phyloP scores from a whole-genome alignment of 768 basidiomycete genomes.

The Rhizopogon vinicolor region DNA sequence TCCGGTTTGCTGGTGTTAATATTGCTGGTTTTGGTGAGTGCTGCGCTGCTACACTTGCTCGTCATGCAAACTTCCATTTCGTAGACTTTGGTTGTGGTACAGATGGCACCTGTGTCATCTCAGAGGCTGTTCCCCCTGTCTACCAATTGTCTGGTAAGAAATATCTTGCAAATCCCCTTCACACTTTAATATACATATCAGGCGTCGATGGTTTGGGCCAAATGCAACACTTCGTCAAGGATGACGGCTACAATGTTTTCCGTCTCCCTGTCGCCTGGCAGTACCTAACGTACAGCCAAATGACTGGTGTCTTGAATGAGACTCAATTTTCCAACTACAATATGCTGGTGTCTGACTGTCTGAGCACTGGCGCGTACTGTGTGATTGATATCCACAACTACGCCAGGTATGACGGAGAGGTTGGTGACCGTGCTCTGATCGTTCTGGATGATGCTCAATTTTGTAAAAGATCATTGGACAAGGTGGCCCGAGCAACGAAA shows the following conservation, averaged over 20 bases:
- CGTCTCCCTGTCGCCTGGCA: slow-evolving; percentile 63
- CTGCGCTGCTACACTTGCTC: neutral
- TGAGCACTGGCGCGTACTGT: slow-evolving; percentile 46
- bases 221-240: slow-evolving; percentile 54
- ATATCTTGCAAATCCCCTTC: neutral
- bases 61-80: neutral
- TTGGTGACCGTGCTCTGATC: slow-evolving; percentile 8
- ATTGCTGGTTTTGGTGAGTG: slow-evolving; percentile 44
- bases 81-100: slow-evolving; percentile 43
- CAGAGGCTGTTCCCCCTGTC: slow-evolving; percentile 40
- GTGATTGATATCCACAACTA: slow-evolving; percentile 62
- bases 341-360: slow-evolving; percentile 34
- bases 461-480: slow-evolving; percentile 50
- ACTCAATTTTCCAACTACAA: slow-evolving; percentile 47
- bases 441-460: neutral
- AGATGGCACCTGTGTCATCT: slow-evolving; percentile 38
- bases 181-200: neutral
- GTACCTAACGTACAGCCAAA: slow-evolving; percentile 35
- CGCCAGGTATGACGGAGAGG: slow-evolving; percentile 48
- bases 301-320: slow-evolving; percentile 36
- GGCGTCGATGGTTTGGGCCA: slow-evolving; percentile 33
- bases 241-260: slow-evolving; percentile 54
- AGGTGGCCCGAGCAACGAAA: slow-evolving; percentile 51
- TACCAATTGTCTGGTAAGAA: slow-evolving; percentile 36
- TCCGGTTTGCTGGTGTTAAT: slow-evolving; percentile 43